Evolutionary conservation across 176 grass and related monocot genomes (phyloP), one percentile per base, ranked within the genome.

Genomic region (Metroxylon sagu): DNA sequence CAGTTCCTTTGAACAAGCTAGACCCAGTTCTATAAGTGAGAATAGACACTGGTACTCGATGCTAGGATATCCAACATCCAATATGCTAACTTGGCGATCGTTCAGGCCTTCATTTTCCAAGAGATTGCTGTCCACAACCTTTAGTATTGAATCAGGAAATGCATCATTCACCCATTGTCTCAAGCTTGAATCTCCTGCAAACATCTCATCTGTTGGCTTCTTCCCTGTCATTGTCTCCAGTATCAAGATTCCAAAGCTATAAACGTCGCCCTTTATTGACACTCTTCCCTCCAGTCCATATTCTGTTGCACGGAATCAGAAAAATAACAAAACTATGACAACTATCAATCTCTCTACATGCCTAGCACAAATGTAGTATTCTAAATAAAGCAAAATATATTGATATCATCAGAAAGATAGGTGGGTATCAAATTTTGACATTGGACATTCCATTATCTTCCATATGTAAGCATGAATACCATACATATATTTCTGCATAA

Each of bases 91-190:
- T 23, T 23, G 21, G 29, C 3, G 0, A 6, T 31, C 29, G 0
- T 0, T 6, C 29, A 31, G 29, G 29, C 29, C 29, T 31, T 16
- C 16, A 52, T 55, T n/a, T 64, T 6, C 8, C 53, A 52, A 25
- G 23, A 74, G 50, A 26, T 48, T 39, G 19, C 39, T 49, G 53
- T 74, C 60, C 4, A 65, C 6, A 30, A 74, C 71, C 14, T 74
- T 21, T 23, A 54, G 2, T 4, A 74, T 49, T 56, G 49, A 29
- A 6, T 48, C 53, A 29, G 60, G 71, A 74, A 48, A 65, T 18
- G 60, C 51, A 74, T 74, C 51, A n/a, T 29, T 25, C 26, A 74
- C 71, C 71, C 71, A 74, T 26, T 74, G 71, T 29, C 71, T 62
- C 59, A 74, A 74, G 60, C 29, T 64, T 21, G 53, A 56, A 18